Evolutionary conservation across 805 yeast species (phyloP), one percentile per base, ranked within the genome.

Genomic region (Martiniozyma abietophila): DNA sequence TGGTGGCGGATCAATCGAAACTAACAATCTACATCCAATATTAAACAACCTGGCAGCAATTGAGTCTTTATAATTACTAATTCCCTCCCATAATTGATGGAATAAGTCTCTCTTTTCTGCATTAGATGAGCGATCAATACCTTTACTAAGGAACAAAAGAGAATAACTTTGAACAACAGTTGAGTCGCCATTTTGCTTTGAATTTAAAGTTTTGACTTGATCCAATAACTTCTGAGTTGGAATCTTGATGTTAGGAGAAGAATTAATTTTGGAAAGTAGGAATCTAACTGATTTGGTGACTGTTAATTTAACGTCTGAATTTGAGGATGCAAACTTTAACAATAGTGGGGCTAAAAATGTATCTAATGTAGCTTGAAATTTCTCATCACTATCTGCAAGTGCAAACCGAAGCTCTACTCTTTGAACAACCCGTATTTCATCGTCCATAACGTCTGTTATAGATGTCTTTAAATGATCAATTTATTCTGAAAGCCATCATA

Each of bases 401-500:
- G 94, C 89, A 14, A 89, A 64, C 25, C 84, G 64, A 31, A 88
- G 69, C 54, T 88, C 96, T 1, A 83, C 96, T 50, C 77, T 80
- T 47, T 77, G 76, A 25, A 83, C 67, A 37, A 82, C 58, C 1
- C 69, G 64, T 30, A 76, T 54, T 48, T 83, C 94, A 5, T 23
- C 18, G n/a, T n/a, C n/a, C n/a, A n/a, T n/a, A n/a, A n/a, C n/a
- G n/a, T n/a, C n/a, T n/a, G n/a, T n/a, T n/a, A n/a, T n/a, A n/a
- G n/a, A n/a, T n/a, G n/a, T n/a, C n/a, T n/a, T n/a, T n/a, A n/a
- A n/a, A n/a, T n/a, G n/a, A n/a, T n/a, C n/a, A n/a, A n/a, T n/a
- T n/a, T n/a, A n/a, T n/a, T n/a, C n/a, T n/a, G n/a, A n/a, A n/a
- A n/a, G n/a, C n/a, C n/a, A n/a, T n/a, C n/a, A n/a, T n/a, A n/a